These are phyloP conservation scores for Haematococcus lacustris DNA, from an alignment of 139 green algal species.

Conservation along the genomic window DNA sequence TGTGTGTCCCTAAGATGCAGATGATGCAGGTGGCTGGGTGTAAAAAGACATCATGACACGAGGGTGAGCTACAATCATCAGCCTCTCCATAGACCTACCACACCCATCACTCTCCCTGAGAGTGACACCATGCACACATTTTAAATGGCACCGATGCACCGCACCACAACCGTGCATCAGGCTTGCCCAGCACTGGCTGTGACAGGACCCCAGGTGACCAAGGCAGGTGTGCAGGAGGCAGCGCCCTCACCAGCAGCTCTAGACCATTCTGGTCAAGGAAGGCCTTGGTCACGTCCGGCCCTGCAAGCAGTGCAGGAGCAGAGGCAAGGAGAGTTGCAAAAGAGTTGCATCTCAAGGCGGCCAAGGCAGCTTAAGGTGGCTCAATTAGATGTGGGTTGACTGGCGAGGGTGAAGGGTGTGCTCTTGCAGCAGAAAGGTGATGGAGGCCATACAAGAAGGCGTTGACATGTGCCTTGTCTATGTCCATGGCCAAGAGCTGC, in stretches of 20 bases:
- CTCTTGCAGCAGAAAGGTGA: neutral
- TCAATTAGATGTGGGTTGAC: neutral
- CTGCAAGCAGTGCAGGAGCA: slow-evolving; percentile 7
- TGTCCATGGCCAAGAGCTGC: neutral
- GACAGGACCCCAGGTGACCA: too few species aligned
- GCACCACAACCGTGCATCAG: too few species aligned
- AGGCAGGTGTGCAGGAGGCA: too few species aligned
- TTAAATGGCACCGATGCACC: too few species aligned
- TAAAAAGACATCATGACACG: neutral
- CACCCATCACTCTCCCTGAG: too few species aligned
- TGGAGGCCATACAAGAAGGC: neutral
- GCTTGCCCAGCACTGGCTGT: too few species aligned
- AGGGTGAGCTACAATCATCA: slow-evolving; percentile 3
- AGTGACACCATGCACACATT: too few species aligned
- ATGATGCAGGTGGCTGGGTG: neutral
- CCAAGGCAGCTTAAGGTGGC: neutral
- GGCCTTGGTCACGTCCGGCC: slow-evolving; percentile 29
- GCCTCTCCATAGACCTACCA: too few species aligned
- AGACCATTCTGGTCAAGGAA: slow-evolving; percentile 88
- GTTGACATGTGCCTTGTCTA: neutral
- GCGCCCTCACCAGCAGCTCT: slow-evolving; percentile 77
- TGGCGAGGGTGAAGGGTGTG: neutral
- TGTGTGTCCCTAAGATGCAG: neutral
- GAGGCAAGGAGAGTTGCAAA: neutral
- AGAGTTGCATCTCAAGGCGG: too few species aligned